Evolutionary conservation across 75 land plant species (phyloP), one percentile per base, ranked within the genome.

Genomic region (Selaginella tamariscina): DNA sequence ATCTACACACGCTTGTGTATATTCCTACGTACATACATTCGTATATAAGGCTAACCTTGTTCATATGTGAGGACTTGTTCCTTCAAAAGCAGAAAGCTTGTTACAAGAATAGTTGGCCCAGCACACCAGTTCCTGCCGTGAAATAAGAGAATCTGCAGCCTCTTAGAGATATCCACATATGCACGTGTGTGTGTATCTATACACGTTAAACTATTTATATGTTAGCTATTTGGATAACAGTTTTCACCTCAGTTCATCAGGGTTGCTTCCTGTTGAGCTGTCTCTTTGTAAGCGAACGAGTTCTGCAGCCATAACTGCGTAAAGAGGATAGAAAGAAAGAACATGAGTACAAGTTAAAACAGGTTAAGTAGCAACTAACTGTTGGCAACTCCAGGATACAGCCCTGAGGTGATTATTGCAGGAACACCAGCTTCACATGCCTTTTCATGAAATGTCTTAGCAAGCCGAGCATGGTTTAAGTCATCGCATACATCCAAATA

Each of bases 401-500:
- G 85, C 72, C 97, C 97, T 32, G 80, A 76, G 21, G 89, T 92
- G 24, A 85, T 88, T 31, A 92, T 84, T 8, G 97, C 97, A 57
- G 94, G 84, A 70, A 92, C 72, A 67, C 80, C 74, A 31, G 85
- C 85, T 56, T 70, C 78, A 11, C 75, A 24, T 2, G 97, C 97
- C 73, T 78, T 78, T 18, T 80, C 64, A 55, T 79, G 81, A 64
- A 78, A 86, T 29, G 79, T 68, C 78, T 88, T 92, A 44, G 97
- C 94, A 24, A 73, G 77, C 31, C 13, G 18, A 26, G 97, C 63
- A 72, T 88, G 88, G 59, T 56, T 76, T 68, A 75, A 81, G 70
- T 92, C 97, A 80, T 92, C 97, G 72, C 97, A 92, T 31, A 92
- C 94, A 81, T 92, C 97, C 28, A 92, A 9, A 71, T 92, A 92